Percentiles rank a stretch among this genome's conserved stretches.
These are phyloP conservation scores for Spizellomyces sp. DNA, from an alignment of 192 early-diverging fungal species.

Conservation along the genomic window DNA sequence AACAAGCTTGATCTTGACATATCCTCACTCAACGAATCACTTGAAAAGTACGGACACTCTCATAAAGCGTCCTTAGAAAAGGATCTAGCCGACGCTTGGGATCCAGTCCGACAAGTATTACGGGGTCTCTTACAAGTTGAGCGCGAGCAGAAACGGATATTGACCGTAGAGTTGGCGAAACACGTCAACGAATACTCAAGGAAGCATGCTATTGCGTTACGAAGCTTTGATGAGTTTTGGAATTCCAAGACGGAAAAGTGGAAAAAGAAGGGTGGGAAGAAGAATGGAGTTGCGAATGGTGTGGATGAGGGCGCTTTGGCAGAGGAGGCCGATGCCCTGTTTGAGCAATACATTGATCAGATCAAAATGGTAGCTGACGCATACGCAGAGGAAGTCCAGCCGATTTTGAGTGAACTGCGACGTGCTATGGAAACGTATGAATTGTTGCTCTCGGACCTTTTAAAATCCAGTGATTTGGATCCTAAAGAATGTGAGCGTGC, in stretches of 20 bases:
- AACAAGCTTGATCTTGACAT: neutral
- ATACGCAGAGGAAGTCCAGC: neutral
- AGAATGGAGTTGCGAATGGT: neutral
- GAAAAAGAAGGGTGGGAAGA: conserved; percentile 8
- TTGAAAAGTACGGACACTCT: neutral
- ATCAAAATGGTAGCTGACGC: neutral
- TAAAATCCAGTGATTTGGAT: too few species aligned
- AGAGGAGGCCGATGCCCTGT: neutral
- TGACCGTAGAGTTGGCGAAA: neutral
- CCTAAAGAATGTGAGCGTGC: too few species aligned
- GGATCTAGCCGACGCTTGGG: neutral
- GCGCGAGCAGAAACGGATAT: neutral
- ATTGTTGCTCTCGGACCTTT: too few species aligned
- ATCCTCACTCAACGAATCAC: neutral
- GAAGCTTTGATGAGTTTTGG: neutral
- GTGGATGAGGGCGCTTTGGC: neutral
- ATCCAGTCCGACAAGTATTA: neutral
- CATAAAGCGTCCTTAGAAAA: neutral
- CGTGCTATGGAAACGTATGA: neutral
- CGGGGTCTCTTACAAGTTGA: neutral
- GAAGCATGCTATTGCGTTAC: neutral
- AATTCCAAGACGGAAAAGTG: neutral
- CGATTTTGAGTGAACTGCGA: neutral
- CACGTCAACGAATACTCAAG: neutral
- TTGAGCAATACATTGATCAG: neutral